Evolutionary conservation across 2,329 filamentous ascomycete genomes (phyloP).

Genomic region (Ascochyta lentis): DNA sequence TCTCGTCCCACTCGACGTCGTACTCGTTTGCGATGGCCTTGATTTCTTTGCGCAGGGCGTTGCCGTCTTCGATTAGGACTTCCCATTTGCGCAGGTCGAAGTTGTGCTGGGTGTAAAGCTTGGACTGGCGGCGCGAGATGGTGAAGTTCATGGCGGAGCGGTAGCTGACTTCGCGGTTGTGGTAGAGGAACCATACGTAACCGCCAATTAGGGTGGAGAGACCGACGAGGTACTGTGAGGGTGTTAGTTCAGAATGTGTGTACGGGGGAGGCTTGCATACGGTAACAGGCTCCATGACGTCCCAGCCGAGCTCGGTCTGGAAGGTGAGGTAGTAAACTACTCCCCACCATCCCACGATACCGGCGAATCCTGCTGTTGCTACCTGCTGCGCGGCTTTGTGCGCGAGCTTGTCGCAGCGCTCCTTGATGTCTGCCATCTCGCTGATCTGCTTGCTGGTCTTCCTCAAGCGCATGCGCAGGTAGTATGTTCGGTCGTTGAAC

Average conservation of each 20-base stretch:
- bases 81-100: constrained; percentile 84
- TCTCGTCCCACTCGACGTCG: constrained; percentile 88
- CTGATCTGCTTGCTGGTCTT: constrained; percentile 74
- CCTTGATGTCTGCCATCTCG: constrained; percentile 74
- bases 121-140: constrained; percentile 76
- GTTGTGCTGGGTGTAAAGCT: constrained; percentile 75
- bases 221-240: constrained; percentile 73
- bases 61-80: constrained; percentile 77
- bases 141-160: constrained; percentile 87
- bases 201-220: constrained; percentile 85
- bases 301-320: constrained; percentile 82
- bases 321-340: constrained; percentile 74
- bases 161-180: constrained; percentile 89
- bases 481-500: constrained; percentile 90
- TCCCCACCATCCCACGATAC: constrained; percentile 80
- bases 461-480: constrained; percentile 77
- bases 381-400: constrained; percentile 79
- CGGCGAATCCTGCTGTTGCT: constrained; percentile 78
- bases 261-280: constrained; percentile 34
- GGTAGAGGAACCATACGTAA: constrained; percentile 92
- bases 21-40: constrained; percentile 83
- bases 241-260: not conserved
- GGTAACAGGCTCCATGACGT: constrained; percentile 88
- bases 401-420: constrained; percentile 79
- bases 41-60: constrained; percentile 78